These are phyloP conservation scores for Neocatenulostroma microsporum DNA, from an alignment of 2,329 filamentous ascomycete species.

Conservation along the genomic window DNA sequence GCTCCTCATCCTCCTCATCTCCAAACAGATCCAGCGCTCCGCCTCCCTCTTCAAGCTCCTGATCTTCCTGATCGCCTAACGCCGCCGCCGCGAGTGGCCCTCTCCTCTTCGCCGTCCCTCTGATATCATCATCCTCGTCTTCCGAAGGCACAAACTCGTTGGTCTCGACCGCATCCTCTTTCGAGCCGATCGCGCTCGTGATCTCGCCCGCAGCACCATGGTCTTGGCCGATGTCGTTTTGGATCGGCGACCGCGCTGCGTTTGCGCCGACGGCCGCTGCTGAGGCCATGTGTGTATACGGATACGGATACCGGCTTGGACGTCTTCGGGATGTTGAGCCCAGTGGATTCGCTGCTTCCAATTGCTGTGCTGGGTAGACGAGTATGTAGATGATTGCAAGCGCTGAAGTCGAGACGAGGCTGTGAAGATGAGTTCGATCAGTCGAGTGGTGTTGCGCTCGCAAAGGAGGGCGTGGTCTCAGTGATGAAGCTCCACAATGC, in stretches of 20 bases:
- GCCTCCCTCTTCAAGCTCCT: conserved; percentile 25
- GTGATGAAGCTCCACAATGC: no score
- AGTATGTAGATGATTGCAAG: no score
- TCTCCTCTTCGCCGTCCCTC: conserved; percentile 5
- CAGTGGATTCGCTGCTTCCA: no score
- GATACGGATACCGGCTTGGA: background rate
- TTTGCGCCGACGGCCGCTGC: conserved; percentile 27
- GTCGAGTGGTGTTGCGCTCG: no score
- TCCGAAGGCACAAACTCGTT: conserved; percentile 19
- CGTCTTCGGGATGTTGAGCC: no score
- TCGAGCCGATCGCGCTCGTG: conserved; percentile 26
- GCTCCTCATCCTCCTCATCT: conserved; percentile 30
- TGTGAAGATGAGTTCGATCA: no score
- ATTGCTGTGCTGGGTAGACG: no score
- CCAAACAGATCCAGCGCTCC: conserved; percentile 42
- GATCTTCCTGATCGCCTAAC: conserved; percentile 11
- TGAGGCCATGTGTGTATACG: conserved; percentile 29
- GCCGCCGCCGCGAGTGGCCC: background rate
- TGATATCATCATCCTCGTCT: conserved; percentile 18
- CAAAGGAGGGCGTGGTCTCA: no score
- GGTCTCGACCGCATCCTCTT: conserved; percentile 14
- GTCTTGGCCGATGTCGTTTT: conserved; percentile 26
- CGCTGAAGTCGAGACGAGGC: no score
- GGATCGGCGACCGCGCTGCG: conserved; percentile 14
- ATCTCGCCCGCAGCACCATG: conserved; percentile 17